A percentile compares a stretch with the other conserved stretches of the same genome.
phyloP scores from a whole-genome alignment of 306 rosid genomes.

The Lablab purpureus region DNA sequence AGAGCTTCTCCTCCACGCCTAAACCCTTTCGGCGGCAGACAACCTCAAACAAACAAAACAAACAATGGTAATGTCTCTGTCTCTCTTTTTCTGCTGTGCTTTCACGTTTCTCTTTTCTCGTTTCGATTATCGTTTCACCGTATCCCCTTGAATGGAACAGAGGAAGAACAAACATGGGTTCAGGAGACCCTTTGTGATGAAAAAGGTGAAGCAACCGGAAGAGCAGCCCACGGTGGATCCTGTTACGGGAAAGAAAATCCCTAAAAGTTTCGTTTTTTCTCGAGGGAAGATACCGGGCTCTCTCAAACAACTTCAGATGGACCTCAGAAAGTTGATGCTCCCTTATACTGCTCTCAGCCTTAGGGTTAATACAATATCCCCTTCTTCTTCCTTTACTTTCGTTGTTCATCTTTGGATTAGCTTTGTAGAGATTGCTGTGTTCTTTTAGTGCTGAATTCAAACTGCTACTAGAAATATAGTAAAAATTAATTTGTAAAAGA shows the following conservation, averaged over 20 bases:
- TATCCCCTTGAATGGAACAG: not conserved
- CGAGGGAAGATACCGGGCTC: slow-evolving; percentile 87
- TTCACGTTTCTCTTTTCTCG: not conserved
- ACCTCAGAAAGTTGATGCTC: slow-evolving; percentile 86
- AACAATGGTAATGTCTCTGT: not conserved
- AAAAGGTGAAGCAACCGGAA: slow-evolving; percentile 47
- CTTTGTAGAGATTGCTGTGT: not conserved
- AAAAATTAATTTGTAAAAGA: not conserved
- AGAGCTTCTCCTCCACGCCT: not conserved
- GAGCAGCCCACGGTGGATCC: slow-evolving; percentile 73
- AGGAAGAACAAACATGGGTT: slow-evolving; percentile 43
- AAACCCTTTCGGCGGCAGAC: not conserved
- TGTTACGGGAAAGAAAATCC: slow-evolving; percentile 91
- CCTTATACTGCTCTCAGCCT: slow-evolving; percentile 91
- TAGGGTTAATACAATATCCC: slow-evolving; percentile 49
- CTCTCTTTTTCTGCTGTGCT: not conserved
- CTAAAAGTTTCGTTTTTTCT: slow-evolving; percentile 83
- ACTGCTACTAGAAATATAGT: not conserved
- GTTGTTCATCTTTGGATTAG: not conserved
- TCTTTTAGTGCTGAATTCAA: not conserved
- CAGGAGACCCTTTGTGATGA: slow-evolving; percentile 62
- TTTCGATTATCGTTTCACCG: not conserved
- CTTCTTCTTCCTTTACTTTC: not conserved
- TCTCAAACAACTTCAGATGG: slow-evolving; percentile 87
- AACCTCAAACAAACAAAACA: no score